Evolutionary conservation across 1,284 basidiomycete genomes (phyloP).

Genomic region (Retiboletus fuscus): DNA sequence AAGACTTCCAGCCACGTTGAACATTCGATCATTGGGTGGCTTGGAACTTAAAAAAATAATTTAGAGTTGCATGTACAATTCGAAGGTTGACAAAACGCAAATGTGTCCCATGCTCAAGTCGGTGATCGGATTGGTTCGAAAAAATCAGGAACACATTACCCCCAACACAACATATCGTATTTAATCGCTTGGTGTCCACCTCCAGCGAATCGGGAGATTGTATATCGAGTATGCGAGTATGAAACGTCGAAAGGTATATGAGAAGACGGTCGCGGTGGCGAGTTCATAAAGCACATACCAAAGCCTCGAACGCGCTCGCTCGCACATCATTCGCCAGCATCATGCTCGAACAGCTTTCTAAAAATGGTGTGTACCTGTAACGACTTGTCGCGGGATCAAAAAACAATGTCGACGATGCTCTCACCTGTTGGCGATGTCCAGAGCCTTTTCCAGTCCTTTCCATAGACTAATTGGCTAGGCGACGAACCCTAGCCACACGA

Average conservation of each 20-base stretch:
- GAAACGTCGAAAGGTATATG: neutral
- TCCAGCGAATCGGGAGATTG: neutral
- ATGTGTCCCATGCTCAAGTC: neutral
- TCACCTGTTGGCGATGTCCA: constrained; percentile 77
- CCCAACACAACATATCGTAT: no score
- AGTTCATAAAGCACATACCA: neutral
- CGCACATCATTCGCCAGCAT: constrained; percentile 9
- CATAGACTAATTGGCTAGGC: constrained; percentile 60
- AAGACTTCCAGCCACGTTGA: no score
- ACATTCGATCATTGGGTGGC: no score
- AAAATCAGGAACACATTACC: no score
- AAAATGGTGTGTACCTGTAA: constrained; percentile 49
- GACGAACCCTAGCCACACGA: constrained; percentile 54
- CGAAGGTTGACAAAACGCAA: no score
- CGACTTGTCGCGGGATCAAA: neutral
- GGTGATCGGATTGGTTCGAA: neutral
- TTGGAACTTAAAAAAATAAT: no score
- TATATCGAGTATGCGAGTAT: neutral
- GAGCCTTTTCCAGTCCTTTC: constrained; percentile 56
- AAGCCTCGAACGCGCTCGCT: neutral
- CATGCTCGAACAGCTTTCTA: constrained; percentile 46
- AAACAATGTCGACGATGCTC: constrained; percentile 12
- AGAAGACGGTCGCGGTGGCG: neutral
- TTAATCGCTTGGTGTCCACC: neutral
- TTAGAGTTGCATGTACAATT: no score